Evolutionary conservation across 2,329 filamentous ascomycete genomes (phyloP).

Genomic region (Chrysoporthe deuterocubensis): DNA sequence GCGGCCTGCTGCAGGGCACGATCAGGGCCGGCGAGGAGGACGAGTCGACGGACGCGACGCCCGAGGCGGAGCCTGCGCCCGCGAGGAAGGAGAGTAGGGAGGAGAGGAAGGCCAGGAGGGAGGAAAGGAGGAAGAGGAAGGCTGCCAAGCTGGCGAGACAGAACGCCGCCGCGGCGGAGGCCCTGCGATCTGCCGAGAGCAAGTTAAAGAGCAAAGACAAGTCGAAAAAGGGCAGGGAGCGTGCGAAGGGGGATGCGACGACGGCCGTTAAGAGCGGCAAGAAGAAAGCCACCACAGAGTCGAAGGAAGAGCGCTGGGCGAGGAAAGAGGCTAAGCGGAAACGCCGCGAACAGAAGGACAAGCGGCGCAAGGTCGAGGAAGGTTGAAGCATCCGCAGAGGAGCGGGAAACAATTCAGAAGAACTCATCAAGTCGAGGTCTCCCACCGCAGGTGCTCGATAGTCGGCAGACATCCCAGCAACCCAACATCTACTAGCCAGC

Average conservation of each 20-base stretch:
- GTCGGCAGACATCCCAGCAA: background rate
- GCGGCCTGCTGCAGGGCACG: conserved; percentile 77
- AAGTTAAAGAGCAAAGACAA: background rate
- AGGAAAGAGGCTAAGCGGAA: conserved; percentile 35
- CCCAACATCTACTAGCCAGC: background rate
- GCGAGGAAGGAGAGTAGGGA: conserved; percentile 35
- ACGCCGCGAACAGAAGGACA: conserved; percentile 35
- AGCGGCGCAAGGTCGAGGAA: conserved; percentile 10
- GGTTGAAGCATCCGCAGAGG: conserved; percentile 16
- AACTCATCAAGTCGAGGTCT: background rate
- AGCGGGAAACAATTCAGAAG: background rate
- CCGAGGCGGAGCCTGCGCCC: conserved; percentile 36
- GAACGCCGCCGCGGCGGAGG: conserved; percentile 18
- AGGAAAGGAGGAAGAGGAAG: conserved; percentile 37
- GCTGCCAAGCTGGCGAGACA: conserved; percentile 34
- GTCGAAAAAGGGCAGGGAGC: conserved; percentile 3
- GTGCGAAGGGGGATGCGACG: conserved; percentile 18
- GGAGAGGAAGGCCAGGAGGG: conserved; percentile 43
- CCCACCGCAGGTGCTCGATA: background rate
- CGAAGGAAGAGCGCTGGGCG: conserved; percentile 29
- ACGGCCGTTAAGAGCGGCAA: conserved; percentile 31
- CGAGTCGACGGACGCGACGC: conserved; percentile 35
- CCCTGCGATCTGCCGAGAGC: background rate
- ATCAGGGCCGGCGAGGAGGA: conserved; percentile 42
- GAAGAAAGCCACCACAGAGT: conserved; percentile 29